Base-by-base conservation (phyloP, 2,329 filamentous ascomycete species). In the Chaetoscypha palmicola region DNA sequence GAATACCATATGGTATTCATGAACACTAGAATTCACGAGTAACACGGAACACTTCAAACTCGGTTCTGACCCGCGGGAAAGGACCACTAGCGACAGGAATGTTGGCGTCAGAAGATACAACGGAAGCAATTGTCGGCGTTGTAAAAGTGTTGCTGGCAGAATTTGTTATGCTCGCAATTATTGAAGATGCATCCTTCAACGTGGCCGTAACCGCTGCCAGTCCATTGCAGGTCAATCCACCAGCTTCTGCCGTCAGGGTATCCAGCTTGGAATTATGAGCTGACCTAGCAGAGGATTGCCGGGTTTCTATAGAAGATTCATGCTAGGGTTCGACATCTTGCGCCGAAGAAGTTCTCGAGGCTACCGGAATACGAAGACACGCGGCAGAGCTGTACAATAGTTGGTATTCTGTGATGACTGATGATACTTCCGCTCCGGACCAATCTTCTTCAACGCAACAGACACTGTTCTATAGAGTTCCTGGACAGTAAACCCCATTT, bases 211-310 rank as follows among this genome's bases (percentile, higher is more conserved):
- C 26, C 9, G 28, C 28, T n/a, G 19, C 26, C 2, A 32, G 3
- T n/a, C 38, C 38, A 33, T 41, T 22, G 20, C 38, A 41, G 4
- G 28, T 41, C 38, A 41, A 32, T 2, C 38, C 38, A 14, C 11
- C 10, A 11, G n/a, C 3, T 2, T 30, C 24, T 30, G 12, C n/a
- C n/a, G 23, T 39, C 20, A 17, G 28, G 9, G 26, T 11, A n/a
- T 20, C 14, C 19, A n/a, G n/a, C n/a, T n/a, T n/a, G n/a, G n/a
- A n/a, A n/a, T n/a, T n/a, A n/a, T n/a, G n/a, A n/a, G n/a, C n/a
- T n/a, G n/a, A n/a, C n/a, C n/a, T n/a, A n/a, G n/a, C n/a, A n/a
- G n/a, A n/a, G n/a, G n/a, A n/a, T n/a, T n/a, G n/a, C n/a, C n/a
- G n/a, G n/a, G n/a, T n/a, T n/a, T n/a, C n/a, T n/a, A n/a, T n/a